Evolutionary conservation across 1,284 basidiomycete genomes (phyloP), one percentile per base, ranked within the genome.

Genomic region (Rhodotorula sp.): DNA sequence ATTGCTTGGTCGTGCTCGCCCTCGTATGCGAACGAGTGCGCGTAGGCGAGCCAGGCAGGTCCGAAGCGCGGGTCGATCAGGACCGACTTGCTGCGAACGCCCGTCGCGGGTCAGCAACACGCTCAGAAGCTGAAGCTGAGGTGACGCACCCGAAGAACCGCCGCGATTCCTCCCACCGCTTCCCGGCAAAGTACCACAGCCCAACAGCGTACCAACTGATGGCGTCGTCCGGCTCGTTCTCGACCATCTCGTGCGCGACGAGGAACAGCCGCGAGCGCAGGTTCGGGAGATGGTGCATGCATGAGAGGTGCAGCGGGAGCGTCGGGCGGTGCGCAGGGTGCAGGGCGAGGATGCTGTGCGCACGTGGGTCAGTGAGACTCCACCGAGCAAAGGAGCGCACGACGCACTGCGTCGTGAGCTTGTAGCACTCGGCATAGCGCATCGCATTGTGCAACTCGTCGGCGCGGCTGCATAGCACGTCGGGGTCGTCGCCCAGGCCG

Each of bases 191-290:
- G 81, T 99, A 99, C 93, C 96, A 99, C 51, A 97, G 88, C 0
- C 96, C 97, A 32, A 98, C 97, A 4, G 96, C 94, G 82, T 98
- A 99, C 97, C 97, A 99, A 75, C 92, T 94, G 61, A 93, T 88
- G 0, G 94, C 89, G 55, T 91, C 90, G 78, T 95, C 91, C 0
- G 97, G 95, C 79, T 97, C 94, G 60, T 88, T 88, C 63, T 97
- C 92, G 21, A 98, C 94, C 77, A 99, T 87, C 78, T 96, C 91
- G 80, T 99, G 97, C 0, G 97, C 95, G 41, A 99, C 86, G 74
- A 99, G 89, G 83, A 97, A 99, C 2, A 99, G 86, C 73, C 91
- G 90, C 1, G 94, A 94, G 75, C 94, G 91, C 21, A 98, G 85
- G 80, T 95, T 89, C 29, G 89, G 88, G 37, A 99, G 86, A 82